Conservation (phyloP, 352 stramenopile species). For the Hyaloperonospora brassicae region DNA sequence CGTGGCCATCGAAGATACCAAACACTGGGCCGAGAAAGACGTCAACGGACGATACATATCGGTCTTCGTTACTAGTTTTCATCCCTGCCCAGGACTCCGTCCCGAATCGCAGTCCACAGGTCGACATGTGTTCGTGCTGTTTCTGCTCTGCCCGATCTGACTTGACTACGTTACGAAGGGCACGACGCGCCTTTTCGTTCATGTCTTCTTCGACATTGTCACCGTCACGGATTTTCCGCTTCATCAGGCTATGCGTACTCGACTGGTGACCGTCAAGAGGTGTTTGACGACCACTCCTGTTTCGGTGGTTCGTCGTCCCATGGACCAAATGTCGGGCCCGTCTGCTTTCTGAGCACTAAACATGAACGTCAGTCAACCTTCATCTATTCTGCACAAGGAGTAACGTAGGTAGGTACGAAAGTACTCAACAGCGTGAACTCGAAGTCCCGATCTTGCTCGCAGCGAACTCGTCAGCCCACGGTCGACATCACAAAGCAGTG, state of each 20-base stretch:
- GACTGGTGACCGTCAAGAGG: constrained; percentile 10
- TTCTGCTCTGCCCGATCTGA: not conserved
- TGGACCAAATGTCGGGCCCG: constrained; percentile 1
- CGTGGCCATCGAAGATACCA: constrained; percentile 55
- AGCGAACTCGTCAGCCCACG: constrained; percentile 10
- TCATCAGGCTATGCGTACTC: constrained; percentile 12
- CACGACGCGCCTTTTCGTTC: constrained; percentile 3
- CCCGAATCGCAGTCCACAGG: constrained; percentile 36
- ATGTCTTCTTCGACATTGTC: constrained; percentile 15
- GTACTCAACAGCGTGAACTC: constrained; percentile 23
- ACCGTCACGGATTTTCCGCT: constrained; percentile 27
- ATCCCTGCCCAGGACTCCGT: constrained; percentile 47
- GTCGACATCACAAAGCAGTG: constrained; percentile 53
- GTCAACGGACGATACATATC: constrained; percentile 21
- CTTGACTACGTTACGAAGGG: not conserved
- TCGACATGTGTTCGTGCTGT: constrained; percentile 8
- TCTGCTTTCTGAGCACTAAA: constrained; percentile 11
- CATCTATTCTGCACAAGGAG: not conserved
- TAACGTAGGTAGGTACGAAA: not conserved
- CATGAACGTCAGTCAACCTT: constrained; percentile 4
- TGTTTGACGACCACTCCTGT: constrained; percentile 1
- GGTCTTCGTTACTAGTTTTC: constrained; percentile 58
- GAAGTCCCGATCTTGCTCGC: constrained; percentile 16
- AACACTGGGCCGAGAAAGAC: constrained; percentile 46
- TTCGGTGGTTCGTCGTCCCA: constrained; percentile 1